Evolutionary conservation across 2,329 filamentous ascomycete species (phyloP), one percentile per base, ranked within the genome.

Genomic region (Immersiporthe knoxdaviesiana): DNA sequence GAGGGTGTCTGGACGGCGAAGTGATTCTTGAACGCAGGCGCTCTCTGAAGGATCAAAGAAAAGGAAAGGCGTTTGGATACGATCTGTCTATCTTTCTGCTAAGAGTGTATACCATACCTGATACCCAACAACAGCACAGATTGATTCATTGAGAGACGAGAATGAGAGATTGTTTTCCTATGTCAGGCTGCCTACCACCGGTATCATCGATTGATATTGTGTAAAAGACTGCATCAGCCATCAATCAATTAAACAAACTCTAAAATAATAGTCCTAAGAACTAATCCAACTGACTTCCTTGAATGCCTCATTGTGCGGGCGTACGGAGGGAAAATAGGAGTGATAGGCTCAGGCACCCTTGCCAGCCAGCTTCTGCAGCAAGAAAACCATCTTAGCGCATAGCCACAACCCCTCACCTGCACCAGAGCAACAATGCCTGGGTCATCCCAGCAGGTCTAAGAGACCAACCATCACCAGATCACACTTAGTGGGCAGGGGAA

Each of bases 1-100:
- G 47, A 64, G 68, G 63, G 52, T 63, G 4, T 72, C 70, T 1
- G 24, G 50, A 21, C 32, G 70, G 12, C 67, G 64, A 18, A 16
- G 61, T 41, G 41, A 21, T 10, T 35, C 12, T 5, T 63, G 27
- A 63, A 7, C 18, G 16, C 16, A n/a, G 56, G 30, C 54, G 4
- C 14, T 27, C 24, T 30, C 24, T 7, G 3, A 35, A 35, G 8
- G 8, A 35, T 4, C 4, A 35, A 35, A 35, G 8, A 35, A 35
- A 35, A 35, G 8, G 8, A 35, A 8, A 35, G 35, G 35, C 35
- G 63, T 54, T 56, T 65, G 47, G 50, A 12, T 7, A 21, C 56
- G 18, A 59, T 24, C 30, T 59, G 30, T 7, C 18, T 59, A 21
- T 24, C 30, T 59, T 16, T 7, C 18, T 59, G 11, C 21, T 37